These are phyloP conservation scores for Gamarada debralockiae DNA, from an alignment of 495 filamentous ascomycete species.

Conservation along the genomic window DNA sequence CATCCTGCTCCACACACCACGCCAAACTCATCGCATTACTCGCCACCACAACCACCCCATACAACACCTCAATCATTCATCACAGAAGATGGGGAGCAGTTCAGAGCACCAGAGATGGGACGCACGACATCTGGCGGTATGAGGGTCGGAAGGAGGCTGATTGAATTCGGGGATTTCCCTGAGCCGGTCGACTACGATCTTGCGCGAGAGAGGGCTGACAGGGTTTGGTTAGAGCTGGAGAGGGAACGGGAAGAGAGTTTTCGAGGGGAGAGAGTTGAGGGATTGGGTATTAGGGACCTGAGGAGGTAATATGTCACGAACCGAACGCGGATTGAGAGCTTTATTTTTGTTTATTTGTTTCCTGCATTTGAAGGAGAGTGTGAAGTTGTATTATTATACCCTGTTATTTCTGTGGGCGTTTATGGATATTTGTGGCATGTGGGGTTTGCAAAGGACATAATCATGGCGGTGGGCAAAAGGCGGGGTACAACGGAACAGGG, in stretches of 20 bases:
- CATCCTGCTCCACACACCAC: neutral
- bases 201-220: slow-evolving; percentile 15
- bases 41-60: neutral
- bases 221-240: slow-evolving; percentile 12
- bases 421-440: too few relatives aligned
- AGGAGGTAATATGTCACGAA: too few relatives aligned
- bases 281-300: slow-evolving; percentile 7
- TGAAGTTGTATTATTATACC: too few relatives aligned
- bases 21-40: neutral
- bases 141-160: slow-evolving; percentile 18
- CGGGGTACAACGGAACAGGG: too few relatives aligned
- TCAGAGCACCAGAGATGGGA: slow-evolving; percentile 3
- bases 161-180: slow-evolving; percentile 28
- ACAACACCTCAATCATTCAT: neutral
- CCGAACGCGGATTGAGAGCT: too few relatives aligned
- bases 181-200: slow-evolving; percentile 12
- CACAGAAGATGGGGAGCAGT: neutral
- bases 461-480: too few relatives aligned
- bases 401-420: too few relatives aligned
- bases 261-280: neutral
- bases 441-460: too few relatives aligned
- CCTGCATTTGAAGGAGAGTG: too few relatives aligned
- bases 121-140: slow-evolving; percentile 22
- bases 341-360: too few relatives aligned
- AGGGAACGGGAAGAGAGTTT: slow-evolving; percentile 1